Evolutionary conservation across 768 basidiomycete species (phyloP).

Genomic region (Boletellus sp.): DNA sequence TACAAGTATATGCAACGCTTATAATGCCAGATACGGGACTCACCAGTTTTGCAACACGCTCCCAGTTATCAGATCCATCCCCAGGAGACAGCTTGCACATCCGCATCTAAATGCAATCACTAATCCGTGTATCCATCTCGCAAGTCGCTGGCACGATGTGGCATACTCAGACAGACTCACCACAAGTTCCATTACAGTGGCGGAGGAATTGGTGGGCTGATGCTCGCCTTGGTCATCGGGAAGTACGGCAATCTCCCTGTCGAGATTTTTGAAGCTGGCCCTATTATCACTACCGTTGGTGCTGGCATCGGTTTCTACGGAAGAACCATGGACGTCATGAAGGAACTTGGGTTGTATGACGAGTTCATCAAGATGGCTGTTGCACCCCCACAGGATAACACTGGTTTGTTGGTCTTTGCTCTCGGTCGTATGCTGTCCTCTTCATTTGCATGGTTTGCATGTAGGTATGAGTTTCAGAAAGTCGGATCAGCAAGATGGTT

Average conservation of each 20-base stretch:
- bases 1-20: too few species aligned
- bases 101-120: constrained; percentile 3
- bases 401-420: constrained; percentile 7
- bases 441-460: not conserved
- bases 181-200: constrained; percentile 24
- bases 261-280: constrained; percentile 42
- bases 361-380: constrained; percentile 23
- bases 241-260: constrained; percentile 29
- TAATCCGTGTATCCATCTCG: constrained; percentile 2
- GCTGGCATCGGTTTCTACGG: constrained; percentile 47
- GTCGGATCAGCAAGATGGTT: constrained; percentile 33
- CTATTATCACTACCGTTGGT: constrained; percentile 39
- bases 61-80: not conserved
- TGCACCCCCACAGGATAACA: constrained; percentile 16
- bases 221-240: constrained; percentile 29
- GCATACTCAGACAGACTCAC: too few species aligned
- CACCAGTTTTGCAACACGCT: too few species aligned
- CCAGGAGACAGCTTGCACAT: too few species aligned
- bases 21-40: too few species aligned
- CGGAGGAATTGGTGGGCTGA: constrained; percentile 38
- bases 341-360: constrained; percentile 37
- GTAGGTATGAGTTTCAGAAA: constrained; percentile 30
- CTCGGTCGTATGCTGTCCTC: not conserved
- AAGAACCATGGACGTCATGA: constrained; percentile 42
- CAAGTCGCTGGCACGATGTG: not conserved